These are phyloP conservation scores for Coffea eugenioides DNA, from an alignment of 257 asterid genomes.

Conservation along the genomic window DNA sequence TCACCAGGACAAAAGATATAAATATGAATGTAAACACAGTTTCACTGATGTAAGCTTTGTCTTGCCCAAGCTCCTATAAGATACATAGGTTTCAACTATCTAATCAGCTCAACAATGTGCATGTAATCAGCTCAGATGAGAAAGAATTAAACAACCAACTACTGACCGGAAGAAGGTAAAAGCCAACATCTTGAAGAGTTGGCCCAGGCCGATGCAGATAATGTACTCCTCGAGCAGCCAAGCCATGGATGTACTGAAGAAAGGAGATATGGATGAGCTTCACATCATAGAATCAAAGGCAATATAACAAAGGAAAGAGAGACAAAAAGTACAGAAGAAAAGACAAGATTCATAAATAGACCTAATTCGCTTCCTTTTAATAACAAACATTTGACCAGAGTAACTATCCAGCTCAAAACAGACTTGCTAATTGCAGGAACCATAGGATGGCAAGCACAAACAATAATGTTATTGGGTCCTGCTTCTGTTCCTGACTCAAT, in stretches of 20 bases:
- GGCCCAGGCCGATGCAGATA: constrained; percentile 92
- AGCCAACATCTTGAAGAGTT: constrained; percentile 80
- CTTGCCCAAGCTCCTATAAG: constrained; percentile 85
- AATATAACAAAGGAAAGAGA: neutral
- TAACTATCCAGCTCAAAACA: neutral
- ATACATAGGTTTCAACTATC: constrained; percentile 26
- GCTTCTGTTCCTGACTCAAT: neutral
- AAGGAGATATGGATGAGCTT: constrained; percentile 3
- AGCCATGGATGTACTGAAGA: constrained; percentile 81
- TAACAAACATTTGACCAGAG: neutral
- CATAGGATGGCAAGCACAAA: neutral
- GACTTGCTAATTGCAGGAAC: neutral
- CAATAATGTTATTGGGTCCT: neutral
- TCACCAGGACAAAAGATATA: constrained; percentile 79
- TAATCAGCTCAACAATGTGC: constrained; percentile 13
- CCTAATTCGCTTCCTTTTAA: neutral
- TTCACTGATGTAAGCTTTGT: constrained; percentile 85
- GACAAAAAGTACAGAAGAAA: neutral
- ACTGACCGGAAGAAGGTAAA: constrained; percentile 82
- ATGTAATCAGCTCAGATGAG: neutral
- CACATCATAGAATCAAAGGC: constrained; percentile 19
- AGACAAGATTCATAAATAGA: constrained; percentile 11
- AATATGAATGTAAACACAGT: constrained; percentile 74
- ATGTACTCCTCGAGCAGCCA: constrained; percentile 95
- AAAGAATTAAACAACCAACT: neutral